Conservation (phyloP, 2,329 filamentous ascomycete species). For the Pyrenochaeta sp. region DNA sequence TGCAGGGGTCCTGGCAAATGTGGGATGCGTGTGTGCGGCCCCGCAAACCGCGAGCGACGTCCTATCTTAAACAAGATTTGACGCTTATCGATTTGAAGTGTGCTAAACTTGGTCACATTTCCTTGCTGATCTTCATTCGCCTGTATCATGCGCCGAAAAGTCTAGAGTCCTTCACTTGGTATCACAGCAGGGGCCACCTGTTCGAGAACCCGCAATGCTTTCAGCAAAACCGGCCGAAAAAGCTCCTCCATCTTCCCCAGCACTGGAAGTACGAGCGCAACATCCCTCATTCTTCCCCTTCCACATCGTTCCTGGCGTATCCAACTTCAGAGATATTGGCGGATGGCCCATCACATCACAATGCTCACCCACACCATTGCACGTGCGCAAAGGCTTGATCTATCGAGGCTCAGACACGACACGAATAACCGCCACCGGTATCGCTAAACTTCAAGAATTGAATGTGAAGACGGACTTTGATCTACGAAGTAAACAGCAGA, state of each 20-base stretch:
- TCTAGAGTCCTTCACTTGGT: too few relatives aligned
- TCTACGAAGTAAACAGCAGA: constrained; percentile 69
- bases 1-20: neutral
- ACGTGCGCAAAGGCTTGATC: constrained; percentile 62
- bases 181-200: too few relatives aligned
- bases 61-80: too few relatives aligned
- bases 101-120: too few relatives aligned
- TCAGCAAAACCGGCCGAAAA: constrained; percentile 9
- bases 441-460: constrained; percentile 50
- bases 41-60: neutral
- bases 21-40: constrained; percentile 1
- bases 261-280: constrained; percentile 4
- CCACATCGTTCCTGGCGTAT: constrained; percentile 31
- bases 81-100: too few relatives aligned
- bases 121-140: too few relatives aligned
- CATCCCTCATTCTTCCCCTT: constrained; percentile 32
- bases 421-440: constrained; percentile 21
- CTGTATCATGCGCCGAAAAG: too few relatives aligned
- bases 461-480: constrained; percentile 72
- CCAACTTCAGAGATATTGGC: constrained; percentile 46
- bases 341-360: constrained; percentile 25
- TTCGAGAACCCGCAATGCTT: constrained; percentile 1
- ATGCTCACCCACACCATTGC: neutral
- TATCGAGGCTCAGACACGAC: constrained; percentile 73
- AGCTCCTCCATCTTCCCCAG: neutral